phyloP scores from a whole-genome alignment of 306 rosid genomes.

The Trifolium subterraneum region DNA sequence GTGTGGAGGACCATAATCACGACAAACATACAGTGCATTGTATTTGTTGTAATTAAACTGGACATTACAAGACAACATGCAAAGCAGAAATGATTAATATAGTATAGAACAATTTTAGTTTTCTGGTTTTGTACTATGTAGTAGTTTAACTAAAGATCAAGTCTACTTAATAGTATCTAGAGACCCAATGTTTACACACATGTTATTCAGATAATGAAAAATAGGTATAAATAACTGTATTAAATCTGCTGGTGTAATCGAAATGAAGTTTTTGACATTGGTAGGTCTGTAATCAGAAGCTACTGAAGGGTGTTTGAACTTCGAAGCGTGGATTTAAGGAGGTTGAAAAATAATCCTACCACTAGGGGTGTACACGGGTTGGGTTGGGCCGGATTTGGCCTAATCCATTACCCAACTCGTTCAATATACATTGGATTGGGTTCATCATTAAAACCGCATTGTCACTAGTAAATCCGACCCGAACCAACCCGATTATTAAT shows the following conservation, averaged over 20 bases:
- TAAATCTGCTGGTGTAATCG: conserved; percentile 30
- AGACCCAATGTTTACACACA: conserved; percentile 29
- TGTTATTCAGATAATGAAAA: conserved; percentile 47
- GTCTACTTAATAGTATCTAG: conserved; percentile 39
- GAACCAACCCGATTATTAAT: too few species aligned
- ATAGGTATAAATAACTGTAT: conserved; percentile 40
- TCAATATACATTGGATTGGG: too few species aligned
- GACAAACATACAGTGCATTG: conserved; percentile 91
- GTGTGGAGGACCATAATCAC: conserved; percentile 75
- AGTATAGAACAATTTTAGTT: conserved; percentile 75
- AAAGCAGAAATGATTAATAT: conserved; percentile 60
- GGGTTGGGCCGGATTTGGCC: too few species aligned
- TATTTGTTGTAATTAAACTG: conserved; percentile 89
- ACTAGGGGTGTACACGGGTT: too few species aligned
- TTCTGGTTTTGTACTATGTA: conserved; percentile 47
- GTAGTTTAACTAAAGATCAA: conserved; percentile 35
- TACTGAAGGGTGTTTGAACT: conserved; percentile 19
- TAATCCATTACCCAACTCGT: too few species aligned
- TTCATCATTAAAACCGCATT: too few species aligned
- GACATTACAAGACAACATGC: conserved; percentile 96
- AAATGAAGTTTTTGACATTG: conserved; percentile 30
- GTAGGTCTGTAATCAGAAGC: neutral
- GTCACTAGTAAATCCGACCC: too few species aligned
- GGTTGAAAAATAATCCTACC: too few species aligned
- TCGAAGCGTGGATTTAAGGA: neutral